These are phyloP conservation scores for Apiospora malaysiana DNA, from an alignment of 2,329 filamentous ascomycete genomes.

Conservation along the genomic window DNA sequence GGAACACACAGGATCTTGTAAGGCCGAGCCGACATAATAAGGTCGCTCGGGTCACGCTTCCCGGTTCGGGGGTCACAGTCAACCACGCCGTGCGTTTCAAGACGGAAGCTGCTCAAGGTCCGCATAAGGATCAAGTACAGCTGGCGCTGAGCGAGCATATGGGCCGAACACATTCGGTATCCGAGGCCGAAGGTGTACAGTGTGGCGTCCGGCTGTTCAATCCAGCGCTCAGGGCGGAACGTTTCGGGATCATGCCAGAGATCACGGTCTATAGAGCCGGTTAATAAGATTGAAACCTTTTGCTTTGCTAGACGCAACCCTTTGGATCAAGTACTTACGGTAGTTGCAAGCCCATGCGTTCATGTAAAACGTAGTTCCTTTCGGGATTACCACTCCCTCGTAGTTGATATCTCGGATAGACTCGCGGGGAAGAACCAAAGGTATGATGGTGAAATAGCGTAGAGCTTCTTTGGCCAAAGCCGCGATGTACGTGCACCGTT, in stretches of 20 bases:
- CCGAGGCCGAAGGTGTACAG: slow-evolving; percentile 37
- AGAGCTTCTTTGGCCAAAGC: slow-evolving; percentile 80
- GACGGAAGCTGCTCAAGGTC: slow-evolving; percentile 34
- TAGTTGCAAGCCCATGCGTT: slow-evolving; percentile 39
- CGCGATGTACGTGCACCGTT: slow-evolving; percentile 75
- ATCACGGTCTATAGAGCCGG: slow-evolving; percentile 29
- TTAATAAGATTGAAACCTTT: not conserved
- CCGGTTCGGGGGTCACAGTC: slow-evolving; percentile 36
- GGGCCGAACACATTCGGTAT: slow-evolving; percentile 38
- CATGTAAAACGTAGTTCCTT: slow-evolving; percentile 83
- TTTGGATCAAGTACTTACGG: slow-evolving; percentile 29
- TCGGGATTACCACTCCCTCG: slow-evolving; percentile 70
- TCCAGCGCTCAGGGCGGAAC: slow-evolving; percentile 36
- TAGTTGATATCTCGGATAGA: slow-evolving; percentile 76
- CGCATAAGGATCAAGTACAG: slow-evolving; percentile 40
- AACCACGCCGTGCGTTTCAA: slow-evolving; percentile 31
- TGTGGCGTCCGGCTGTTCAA: slow-evolving; percentile 34
- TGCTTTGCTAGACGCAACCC: too few species aligned
- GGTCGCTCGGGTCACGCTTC: slow-evolving; percentile 36
- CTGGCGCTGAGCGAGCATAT: slow-evolving; percentile 37
- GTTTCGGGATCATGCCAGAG: slow-evolving; percentile 34
- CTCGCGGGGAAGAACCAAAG: slow-evolving; percentile 76
- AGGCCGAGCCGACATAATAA: slow-evolving; percentile 35
- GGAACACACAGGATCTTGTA: slow-evolving; percentile 35
- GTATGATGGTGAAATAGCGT: slow-evolving; percentile 80